Percentiles rank a stretch among this genome's conserved stretches.
Conservation (phyloP, 179 eudicot species). For the Drosera spatulata region DNA sequence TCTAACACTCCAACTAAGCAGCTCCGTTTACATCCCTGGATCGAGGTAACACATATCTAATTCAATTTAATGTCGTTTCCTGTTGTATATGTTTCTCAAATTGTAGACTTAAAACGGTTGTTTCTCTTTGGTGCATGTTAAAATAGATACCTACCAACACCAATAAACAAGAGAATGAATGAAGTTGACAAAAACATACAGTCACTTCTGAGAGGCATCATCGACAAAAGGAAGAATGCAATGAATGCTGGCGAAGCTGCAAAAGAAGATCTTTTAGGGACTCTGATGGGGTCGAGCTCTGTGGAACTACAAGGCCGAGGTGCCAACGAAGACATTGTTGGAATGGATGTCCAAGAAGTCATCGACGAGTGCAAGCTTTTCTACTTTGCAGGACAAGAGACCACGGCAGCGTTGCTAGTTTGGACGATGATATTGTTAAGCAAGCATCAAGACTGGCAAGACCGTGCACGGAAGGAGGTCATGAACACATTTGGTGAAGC, state of each 20-base stretch:
- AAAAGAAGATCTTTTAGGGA: conserved; percentile 29
- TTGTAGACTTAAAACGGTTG: too few relatives aligned
- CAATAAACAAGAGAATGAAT: conserved; percentile 34
- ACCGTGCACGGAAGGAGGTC: conserved; percentile 25
- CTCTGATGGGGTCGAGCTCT: conserved; percentile 33
- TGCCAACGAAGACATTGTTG: neutral
- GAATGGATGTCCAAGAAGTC: conserved; percentile 14
- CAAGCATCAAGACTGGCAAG: conserved; percentile 22
- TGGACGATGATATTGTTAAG: conserved; percentile 33
- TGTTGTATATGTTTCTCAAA: too few relatives aligned
- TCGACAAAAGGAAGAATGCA: conserved; percentile 22
- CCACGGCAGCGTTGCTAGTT: conserved; percentile 7
- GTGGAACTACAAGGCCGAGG: conserved; percentile 13
- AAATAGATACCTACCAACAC: conserved; percentile 47
- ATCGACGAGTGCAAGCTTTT: conserved; percentile 27
- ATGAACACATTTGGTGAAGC: conserved; percentile 11
- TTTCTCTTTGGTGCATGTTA: too few relatives aligned
- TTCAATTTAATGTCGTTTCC: too few relatives aligned
- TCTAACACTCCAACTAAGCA: neutral
- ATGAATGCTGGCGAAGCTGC: conserved; percentile 23
- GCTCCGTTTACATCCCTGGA: neutral
- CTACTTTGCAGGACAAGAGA: conserved; percentile 8
- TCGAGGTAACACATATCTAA: neutral
- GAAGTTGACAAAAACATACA: too few relatives aligned
- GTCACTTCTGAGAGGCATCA: conserved; percentile 6